A percentile compares a stretch with the other conserved stretches of the same genome.
Conservation (phyloP, 306 rosid genomes). For the Pyrus bretschneideri region DNA sequence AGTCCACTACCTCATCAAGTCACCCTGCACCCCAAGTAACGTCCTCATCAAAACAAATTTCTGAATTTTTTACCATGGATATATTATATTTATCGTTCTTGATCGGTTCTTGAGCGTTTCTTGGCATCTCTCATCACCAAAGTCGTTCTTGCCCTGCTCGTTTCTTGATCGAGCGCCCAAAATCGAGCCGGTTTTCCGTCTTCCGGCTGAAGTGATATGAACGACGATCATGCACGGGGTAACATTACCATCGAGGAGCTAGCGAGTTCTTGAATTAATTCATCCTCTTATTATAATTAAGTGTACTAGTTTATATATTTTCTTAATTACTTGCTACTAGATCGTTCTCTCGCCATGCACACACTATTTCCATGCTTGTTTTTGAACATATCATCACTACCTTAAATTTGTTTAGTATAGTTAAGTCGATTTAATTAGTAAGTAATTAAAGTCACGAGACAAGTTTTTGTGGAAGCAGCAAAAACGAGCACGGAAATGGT, state of each 20-base stretch:
- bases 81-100: background rate
- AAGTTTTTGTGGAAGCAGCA: conserved; percentile 26
- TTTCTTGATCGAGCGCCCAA: background rate
- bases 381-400: conserved; percentile 14
- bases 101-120: background rate
- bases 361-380: conserved; percentile 61
- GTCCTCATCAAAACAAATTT: background rate
- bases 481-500: conserved; percentile 83
- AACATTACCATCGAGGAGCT: background rate
- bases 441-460: background rate
- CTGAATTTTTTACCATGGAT: background rate
- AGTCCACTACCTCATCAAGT: too few relatives aligned
- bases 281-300: background rate
- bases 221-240: background rate
- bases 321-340: background rate
- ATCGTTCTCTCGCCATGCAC: background rate
- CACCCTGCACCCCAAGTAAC: background rate
- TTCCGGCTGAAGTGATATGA: background rate
- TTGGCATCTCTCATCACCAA: background rate
- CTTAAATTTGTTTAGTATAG: background rate
- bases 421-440: too few relatives aligned
- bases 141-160: background rate
- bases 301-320: background rate
- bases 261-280: background rate
- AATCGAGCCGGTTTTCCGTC: background rate